Evolutionary conservation across 306 rosid species (phyloP).

Genomic region (Ceratonia siliqua): DNA sequence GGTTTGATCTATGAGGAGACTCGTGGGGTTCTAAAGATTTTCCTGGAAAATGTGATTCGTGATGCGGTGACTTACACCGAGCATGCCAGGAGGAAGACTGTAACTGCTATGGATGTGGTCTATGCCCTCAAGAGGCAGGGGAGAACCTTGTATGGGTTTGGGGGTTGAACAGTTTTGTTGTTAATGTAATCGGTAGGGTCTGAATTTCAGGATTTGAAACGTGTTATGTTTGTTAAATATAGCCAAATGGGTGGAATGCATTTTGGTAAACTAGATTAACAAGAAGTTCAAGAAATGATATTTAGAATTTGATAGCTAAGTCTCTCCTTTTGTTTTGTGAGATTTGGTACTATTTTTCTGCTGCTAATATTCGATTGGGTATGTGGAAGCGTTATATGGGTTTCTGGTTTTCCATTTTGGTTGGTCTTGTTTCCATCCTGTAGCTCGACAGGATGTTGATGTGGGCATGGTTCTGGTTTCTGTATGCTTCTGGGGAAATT

Average conservation of each 20-base stretch:
- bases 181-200: not conserved
- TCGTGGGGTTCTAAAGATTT: slow-evolving; percentile 10
- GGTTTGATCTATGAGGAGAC: slow-evolving; percentile 12
- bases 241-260: not conserved
- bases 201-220: not conserved
- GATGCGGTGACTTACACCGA: slow-evolving; percentile 13
- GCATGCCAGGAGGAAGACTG: slow-evolving; percentile 14
- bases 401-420: not conserved
- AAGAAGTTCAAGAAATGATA: not conserved
- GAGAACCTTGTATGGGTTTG: slow-evolving; percentile 1
- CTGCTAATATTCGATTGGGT: not conserved
- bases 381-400: not conserved
- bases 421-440: not conserved
- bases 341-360: not conserved
- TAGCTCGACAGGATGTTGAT: too few relatives aligned
- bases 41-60: slow-evolving; percentile 11
- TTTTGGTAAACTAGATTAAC: not conserved
- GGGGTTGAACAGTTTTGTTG: not conserved
- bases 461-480: not conserved
- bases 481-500: too few relatives aligned
- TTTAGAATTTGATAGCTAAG: not conserved
- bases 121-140: slow-evolving; percentile 22
- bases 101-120: slow-evolving; percentile 16
- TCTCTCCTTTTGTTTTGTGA: not conserved
- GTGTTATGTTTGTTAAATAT: not conserved